Conservation (phyloP, 352 stramenopile species). For the Phytophthora cactorum region DNA sequence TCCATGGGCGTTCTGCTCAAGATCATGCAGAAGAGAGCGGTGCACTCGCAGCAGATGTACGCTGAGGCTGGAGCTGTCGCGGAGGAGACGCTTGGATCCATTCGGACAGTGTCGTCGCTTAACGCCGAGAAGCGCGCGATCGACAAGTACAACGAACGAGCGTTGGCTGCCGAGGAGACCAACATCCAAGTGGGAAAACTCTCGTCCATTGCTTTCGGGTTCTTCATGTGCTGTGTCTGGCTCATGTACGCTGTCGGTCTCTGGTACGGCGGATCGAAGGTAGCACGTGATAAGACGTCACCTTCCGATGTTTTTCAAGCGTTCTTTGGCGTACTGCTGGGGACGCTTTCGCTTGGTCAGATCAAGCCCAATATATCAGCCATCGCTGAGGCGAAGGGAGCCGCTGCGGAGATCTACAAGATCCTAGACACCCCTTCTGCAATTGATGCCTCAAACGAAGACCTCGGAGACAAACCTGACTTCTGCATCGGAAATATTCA, state of each 20-base stretch:
- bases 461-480: too few species aligned
- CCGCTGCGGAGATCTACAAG: slow-evolving; percentile 52
- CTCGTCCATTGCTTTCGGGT: neutral
- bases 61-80: slow-evolving; percentile 2
- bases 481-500: slow-evolving; percentile 45
- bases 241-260: too few species aligned
- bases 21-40: slow-evolving; percentile 29
- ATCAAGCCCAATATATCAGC: too few species aligned
- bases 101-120: slow-evolving; percentile 1
- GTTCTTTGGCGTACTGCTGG: too few species aligned
- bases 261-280: too few species aligned
- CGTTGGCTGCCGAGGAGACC: neutral
- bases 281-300: too few species aligned
- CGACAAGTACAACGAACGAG: slow-evolving; percentile 3
- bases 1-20: slow-evolving; percentile 44
- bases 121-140: neutral
- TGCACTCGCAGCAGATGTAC: slow-evolving; percentile 13
- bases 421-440: too few species aligned
- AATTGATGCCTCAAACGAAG: too few species aligned
- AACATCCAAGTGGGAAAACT: slow-evolving; percentile 50
- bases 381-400: slow-evolving; percentile 55
- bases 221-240: slow-evolving; percentile 4
- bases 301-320: too few species aligned
- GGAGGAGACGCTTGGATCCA: slow-evolving; percentile 2
- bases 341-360: too few species aligned